phyloP scores from a whole-genome alignment of 1,284 basidiomycete genomes.

The Ustilago curta region DNA sequence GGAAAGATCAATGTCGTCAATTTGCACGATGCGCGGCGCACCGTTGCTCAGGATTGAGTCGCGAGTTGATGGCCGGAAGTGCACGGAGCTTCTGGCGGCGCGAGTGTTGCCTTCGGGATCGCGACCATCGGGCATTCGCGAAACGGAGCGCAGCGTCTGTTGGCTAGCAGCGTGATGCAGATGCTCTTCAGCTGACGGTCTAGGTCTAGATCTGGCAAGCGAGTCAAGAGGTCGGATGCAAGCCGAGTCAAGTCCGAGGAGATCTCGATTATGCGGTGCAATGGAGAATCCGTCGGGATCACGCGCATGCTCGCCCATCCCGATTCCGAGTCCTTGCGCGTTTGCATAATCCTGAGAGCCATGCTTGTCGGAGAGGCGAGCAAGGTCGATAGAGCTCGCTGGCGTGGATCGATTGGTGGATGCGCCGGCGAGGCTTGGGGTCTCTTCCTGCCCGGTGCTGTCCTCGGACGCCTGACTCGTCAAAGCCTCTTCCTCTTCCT shows the following conservation, averaged over 20 bases:
- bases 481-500: conserved; percentile 43
- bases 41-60: conserved; percentile 34
- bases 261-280: conserved; percentile 7
- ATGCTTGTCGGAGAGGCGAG: conserved; percentile 19
- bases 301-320: conserved; percentile 19
- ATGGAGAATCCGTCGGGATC: neutral
- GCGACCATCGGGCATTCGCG: conserved; percentile 13
- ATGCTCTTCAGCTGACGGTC: conserved; percentile 23
- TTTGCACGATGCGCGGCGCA: conserved; percentile 61
- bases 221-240: conserved; percentile 22
- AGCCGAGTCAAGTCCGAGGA: conserved; percentile 22
- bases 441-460: conserved; percentile 51
- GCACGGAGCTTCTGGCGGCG: conserved; percentile 9
- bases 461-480: conserved; percentile 40
- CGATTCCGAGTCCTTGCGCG: conserved; percentile 48
- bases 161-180: conserved; percentile 59
- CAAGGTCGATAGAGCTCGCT: conserved; percentile 56
- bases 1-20: conserved; percentile 66
- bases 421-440: conserved; percentile 53
- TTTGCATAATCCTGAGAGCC: conserved; percentile 3
- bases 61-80: conserved; percentile 20
- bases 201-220: conserved; percentile 1
- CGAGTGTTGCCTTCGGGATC: conserved; percentile 2
- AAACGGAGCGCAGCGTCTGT: conserved; percentile 56
- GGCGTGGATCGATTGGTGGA: conserved; percentile 55